phyloP scores from a whole-genome alignment of 2,329 filamentous ascomycete species.

The Xylaria polymorpha region DNA sequence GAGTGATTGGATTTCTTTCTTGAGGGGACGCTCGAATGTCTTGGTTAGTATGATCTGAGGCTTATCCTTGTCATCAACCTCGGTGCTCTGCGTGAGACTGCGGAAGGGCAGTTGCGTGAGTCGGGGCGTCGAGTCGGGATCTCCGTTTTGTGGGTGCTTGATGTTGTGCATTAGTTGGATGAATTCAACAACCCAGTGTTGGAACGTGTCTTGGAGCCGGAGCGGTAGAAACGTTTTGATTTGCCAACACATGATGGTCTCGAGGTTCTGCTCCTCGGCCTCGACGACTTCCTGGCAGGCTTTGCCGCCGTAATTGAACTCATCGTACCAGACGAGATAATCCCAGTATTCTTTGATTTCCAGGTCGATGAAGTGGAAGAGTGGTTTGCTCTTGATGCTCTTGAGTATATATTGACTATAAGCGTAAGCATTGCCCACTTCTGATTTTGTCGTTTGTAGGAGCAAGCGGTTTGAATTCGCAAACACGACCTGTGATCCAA shows the following conservation, averaged over 20 bases:
- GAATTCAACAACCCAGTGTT: slow-evolving; percentile 94
- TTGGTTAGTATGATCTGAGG: slow-evolving; percentile 79
- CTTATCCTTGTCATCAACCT: slow-evolving; percentile 66
- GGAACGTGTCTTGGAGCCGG: slow-evolving; percentile 84
- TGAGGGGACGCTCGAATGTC: slow-evolving; percentile 86
- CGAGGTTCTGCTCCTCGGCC: slow-evolving; percentile 76
- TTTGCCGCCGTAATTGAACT: slow-evolving; percentile 98
- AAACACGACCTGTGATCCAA: slow-evolving; percentile 96
- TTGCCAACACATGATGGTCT: slow-evolving; percentile 99
- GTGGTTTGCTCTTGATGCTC: slow-evolving; percentile 92
- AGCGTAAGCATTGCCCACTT: slow-evolving; percentile 95
- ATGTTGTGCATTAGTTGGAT: slow-evolving; percentile 91
- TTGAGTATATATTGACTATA: slow-evolving; percentile 99
- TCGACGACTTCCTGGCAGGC: slow-evolving; percentile 86
- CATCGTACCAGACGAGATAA: slow-evolving; percentile 98
- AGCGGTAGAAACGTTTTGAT: slow-evolving; percentile 87
- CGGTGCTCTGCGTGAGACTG: slow-evolving; percentile 58
- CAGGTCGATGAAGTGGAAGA: slow-evolving; percentile 97
- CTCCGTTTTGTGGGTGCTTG: slow-evolving; percentile 73
- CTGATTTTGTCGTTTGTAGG: slow-evolving; percentile 94
- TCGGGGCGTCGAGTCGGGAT: slow-evolving; percentile 63
- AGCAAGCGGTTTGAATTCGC: slow-evolving; percentile 89
- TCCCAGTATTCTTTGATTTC: slow-evolving; percentile 99
- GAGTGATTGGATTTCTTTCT: slow-evolving; percentile 86
- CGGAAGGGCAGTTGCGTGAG: slow-evolving; percentile 71